A percentile compares a stretch with the other conserved stretches of the same genome.
phyloP scores from a whole-genome alignment of 2,329 filamentous ascomycete genomes.

The Claviceps capensis region DNA sequence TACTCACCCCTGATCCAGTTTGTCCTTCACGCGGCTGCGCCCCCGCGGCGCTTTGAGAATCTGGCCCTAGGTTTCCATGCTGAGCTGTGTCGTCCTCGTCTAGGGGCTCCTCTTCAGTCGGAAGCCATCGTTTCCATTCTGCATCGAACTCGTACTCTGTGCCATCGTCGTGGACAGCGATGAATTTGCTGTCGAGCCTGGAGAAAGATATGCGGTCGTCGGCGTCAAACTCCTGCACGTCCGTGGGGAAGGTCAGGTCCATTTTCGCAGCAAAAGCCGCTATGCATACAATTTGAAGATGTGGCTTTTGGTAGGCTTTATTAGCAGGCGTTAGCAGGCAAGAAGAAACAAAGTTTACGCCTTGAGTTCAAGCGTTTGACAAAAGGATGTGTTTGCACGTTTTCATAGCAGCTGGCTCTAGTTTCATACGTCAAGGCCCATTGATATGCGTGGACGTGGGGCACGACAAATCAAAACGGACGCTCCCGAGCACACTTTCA shows the following conservation, averaged over 20 bases:
- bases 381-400: no score
- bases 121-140: conserved; percentile 60
- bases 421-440: no score
- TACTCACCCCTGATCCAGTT: conserved; percentile 29
- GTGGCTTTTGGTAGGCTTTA: not conserved
- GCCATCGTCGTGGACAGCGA: conserved; percentile 73
- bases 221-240: conserved; percentile 55
- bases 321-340: not conserved
- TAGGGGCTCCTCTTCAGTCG: conserved; percentile 34
- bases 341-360: not conserved
- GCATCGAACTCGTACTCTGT: conserved; percentile 74
- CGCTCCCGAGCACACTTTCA: no score
- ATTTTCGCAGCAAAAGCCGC: conserved; percentile 10
- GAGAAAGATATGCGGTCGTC: conserved; percentile 81
- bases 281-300: not conserved
- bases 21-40: conserved; percentile 30
- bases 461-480: no score
- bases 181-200: conserved; percentile 66
- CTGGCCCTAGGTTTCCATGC: not conserved
- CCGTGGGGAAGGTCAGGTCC: conserved; percentile 36
- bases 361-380: not conserved
- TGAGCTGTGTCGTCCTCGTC: conserved; percentile 17
- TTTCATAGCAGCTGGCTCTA: no score
- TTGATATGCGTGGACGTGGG: no score
- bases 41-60: conserved; percentile 10